Conservation (phyloP, 306 rosid species). For the Canavalia ensiformis region DNA sequence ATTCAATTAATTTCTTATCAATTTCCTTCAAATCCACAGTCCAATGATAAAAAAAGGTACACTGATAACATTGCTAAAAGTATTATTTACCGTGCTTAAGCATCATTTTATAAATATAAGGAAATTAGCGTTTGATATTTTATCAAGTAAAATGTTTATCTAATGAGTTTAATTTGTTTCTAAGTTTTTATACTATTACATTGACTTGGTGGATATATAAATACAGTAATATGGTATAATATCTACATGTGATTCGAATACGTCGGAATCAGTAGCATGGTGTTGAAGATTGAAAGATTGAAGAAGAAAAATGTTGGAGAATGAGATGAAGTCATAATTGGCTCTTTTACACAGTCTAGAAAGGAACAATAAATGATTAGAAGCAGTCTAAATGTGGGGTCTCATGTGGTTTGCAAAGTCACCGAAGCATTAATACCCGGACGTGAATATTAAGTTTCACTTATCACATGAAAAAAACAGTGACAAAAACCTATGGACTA, state of each 20-base stretch:
- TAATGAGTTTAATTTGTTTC: too few relatives aligned
- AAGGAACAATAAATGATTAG: neutral
- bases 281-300: conserved; percentile 19
- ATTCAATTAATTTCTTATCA: too few relatives aligned
- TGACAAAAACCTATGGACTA: neutral
- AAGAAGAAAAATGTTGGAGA: neutral
- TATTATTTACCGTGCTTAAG: too few relatives aligned
- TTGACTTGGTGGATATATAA: too few relatives aligned
- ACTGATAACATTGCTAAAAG: too few relatives aligned
- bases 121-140: too few relatives aligned
- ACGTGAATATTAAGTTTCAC: neutral
- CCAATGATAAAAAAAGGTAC: too few relatives aligned
- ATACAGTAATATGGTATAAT: too few relatives aligned
- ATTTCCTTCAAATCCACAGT: too few relatives aligned
- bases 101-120: too few relatives aligned
- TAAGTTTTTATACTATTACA: too few relatives aligned
- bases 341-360: neutral
- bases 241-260: neutral
- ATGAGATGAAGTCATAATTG: conserved; percentile 3
- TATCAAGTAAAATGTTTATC: too few relatives aligned
- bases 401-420: neutral
- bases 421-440: neutral
- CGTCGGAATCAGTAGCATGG: neutral
- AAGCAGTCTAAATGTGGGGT: neutral
- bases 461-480: neutral